Percentiles rank a stretch among this genome's conserved stretches.
Conservation (phyloP, 225 moss, liverwort and hornwort species). For the Ulota crispa region DNA sequence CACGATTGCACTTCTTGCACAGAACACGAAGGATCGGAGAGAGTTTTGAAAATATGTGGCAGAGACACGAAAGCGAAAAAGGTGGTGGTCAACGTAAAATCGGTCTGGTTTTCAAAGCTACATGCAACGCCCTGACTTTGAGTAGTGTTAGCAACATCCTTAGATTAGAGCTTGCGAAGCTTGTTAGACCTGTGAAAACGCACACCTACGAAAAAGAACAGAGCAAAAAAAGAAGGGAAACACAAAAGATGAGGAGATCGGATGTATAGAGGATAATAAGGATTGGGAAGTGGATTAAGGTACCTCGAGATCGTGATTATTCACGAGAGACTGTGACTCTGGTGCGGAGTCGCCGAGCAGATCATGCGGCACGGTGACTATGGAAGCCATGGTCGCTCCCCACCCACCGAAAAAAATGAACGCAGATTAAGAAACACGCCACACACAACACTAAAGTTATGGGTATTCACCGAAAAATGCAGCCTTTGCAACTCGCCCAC, state of each 20-base stretch:
- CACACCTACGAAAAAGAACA: neutral
- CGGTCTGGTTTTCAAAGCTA: neutral
- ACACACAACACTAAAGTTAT: neutral
- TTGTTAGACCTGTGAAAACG: neutral
- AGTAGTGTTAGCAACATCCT: neutral
- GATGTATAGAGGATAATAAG: neutral
- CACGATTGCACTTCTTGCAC: neutral
- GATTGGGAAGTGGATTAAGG: neutral
- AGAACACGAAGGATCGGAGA: neutral
- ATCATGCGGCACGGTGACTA: slow-evolving; percentile 35
- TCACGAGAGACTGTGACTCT: slow-evolving; percentile 42
- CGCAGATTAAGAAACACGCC: neutral
- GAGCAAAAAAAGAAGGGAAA: neutral
- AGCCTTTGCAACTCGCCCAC: neutral
- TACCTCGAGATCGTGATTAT: slow-evolving; percentile 45
- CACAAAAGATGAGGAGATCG: neutral
- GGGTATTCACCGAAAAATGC: neutral
- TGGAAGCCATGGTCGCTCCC: slow-evolving; percentile 43
- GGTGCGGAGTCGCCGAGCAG: slow-evolving; percentile 34
- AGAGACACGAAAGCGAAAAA: neutral
- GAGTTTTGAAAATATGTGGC: neutral
- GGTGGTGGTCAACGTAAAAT: neutral
- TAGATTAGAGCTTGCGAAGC: neutral
- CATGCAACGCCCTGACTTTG: neutral
- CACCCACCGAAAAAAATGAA: neutral